A percentile compares a stretch with the other conserved stretches of the same genome.
These are phyloP conservation scores for Kwoniella heveanensis DNA, from an alignment of 768 basidiomycete genomes.

Conservation along the genomic window DNA sequence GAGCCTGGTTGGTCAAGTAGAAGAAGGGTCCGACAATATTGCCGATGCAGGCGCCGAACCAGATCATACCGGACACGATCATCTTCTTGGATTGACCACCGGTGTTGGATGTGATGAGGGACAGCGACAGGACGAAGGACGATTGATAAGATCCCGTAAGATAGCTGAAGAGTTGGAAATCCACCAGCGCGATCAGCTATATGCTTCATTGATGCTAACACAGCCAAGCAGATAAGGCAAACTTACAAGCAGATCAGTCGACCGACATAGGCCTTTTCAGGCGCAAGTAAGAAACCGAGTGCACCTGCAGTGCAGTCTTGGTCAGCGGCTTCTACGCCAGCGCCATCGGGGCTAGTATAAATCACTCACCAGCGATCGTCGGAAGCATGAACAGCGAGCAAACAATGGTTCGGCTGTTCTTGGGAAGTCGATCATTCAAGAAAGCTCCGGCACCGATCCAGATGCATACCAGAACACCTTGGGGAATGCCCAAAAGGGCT, in stretches of 20 bases:
- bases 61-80: constrained; percentile 52
- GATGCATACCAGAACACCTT: constrained; percentile 53
- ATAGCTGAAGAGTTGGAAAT: constrained; percentile 45
- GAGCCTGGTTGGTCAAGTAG: constrained; percentile 48
- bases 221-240: not conserved
- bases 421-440: constrained; percentile 48
- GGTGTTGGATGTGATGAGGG: constrained; percentile 58
- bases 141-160: constrained; percentile 54
- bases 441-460: constrained; percentile 51
- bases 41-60: constrained; percentile 53
- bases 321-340: too few relatives aligned
- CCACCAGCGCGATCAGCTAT: too few relatives aligned
- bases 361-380: constrained; percentile 42
- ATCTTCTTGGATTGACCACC: constrained; percentile 58
- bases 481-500: constrained; percentile 54
- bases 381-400: constrained; percentile 54
- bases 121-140: constrained; percentile 52
- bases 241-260: constrained; percentile 55
- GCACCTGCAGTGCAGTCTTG: constrained; percentile 18
- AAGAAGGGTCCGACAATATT: constrained; percentile 51
- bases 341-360: not conserved
- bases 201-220: too few relatives aligned
- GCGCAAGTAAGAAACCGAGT: constrained; percentile 55
- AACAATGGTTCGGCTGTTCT: constrained; percentile 50
- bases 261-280: constrained; percentile 50